phyloP scores from a whole-genome alignment of 2,329 filamentous ascomycete species.

The Mollisiaceae sp. region DNA sequence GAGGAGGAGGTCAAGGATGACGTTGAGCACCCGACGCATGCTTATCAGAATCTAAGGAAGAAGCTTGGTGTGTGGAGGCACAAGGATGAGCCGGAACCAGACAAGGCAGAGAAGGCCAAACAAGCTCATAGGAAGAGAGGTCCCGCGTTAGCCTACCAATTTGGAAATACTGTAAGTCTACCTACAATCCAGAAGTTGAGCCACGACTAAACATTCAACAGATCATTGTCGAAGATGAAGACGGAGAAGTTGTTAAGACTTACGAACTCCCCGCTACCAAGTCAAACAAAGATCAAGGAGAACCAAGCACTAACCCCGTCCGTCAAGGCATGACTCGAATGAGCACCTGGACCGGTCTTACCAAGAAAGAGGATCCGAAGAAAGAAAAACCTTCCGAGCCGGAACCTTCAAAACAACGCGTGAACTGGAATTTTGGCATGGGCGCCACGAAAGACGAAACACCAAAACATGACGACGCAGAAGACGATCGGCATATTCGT shows the following conservation, averaged over 20 bases:
- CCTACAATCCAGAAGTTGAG: neutral
- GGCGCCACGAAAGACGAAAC: conserved; percentile 33
- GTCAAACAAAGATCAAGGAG: neutral
- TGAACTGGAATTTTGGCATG: conserved; percentile 40
- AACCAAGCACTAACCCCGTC: conserved; percentile 25
- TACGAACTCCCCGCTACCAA: conserved; percentile 69
- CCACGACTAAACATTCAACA: conserved; percentile 42
- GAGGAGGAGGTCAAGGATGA: conserved; percentile 46
- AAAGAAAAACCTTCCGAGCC: neutral
- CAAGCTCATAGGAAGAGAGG: conserved; percentile 60
- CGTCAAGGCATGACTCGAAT: conserved; percentile 37
- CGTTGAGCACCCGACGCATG: conserved; percentile 41
- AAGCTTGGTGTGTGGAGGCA: conserved; percentile 41
- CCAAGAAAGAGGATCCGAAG: conserved; percentile 21
- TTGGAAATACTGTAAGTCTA: conserved; percentile 72
- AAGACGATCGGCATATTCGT: conserved; percentile 73
- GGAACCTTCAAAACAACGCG: conserved; percentile 28
- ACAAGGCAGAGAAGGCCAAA: conserved; percentile 45
- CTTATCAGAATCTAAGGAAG: conserved; percentile 38
- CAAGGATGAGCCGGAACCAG: conserved; percentile 49
- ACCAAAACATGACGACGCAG: conserved; percentile 50
- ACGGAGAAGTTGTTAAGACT: conserved; percentile 85
- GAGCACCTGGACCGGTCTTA: conserved; percentile 38
- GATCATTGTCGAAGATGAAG: conserved; percentile 87
- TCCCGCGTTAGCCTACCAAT: conserved; percentile 83